Evolutionary conservation across 208 protist species (phyloP), one percentile per base, ranked within the genome.

Genomic region (Acanthamoeba royreba): DNA sequence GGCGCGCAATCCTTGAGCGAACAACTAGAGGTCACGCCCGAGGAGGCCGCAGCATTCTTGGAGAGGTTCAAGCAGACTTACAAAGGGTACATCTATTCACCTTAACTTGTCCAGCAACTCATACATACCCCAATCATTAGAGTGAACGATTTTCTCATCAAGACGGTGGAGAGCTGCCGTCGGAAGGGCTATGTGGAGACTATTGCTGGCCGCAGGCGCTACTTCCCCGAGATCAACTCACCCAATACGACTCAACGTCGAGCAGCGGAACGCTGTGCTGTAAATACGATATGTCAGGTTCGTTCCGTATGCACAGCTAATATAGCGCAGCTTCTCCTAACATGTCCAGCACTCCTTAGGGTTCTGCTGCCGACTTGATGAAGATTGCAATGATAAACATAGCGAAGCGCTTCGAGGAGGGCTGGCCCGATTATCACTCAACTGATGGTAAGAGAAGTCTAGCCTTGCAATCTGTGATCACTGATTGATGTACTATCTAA

Each of bases 381-480:
- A 90, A 90, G 83, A 66, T 90, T 17, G 83, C 83, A 3, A 90
- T 90, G 83, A 66, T 90, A 42, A 90, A 90, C 83, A 90, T 90
- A 31, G 47, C 43, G 47, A 58, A 63, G n/a, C 17, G 28, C 28
- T 90, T 90, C 31, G 83, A 55, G 47, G 40, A 46, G 35, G 40
- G 53, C 28, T 90, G 83, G 83, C 7, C 7, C 8, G 43, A 25
- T 38, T 58, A 90, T 49, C 35, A 66, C 53, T 7, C 25, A 4
- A 2, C 19, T 19, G 72, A 83, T 47, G 72, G 72, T 53, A 49
- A 35, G 40, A 2, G 2, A 61, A 61, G 19, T 61, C 22, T 22
- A 28, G 52, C n/a, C n/a, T n/a, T n/a, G n/a, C n/a, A n/a, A n/a
- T n/a, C n/a, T n/a, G n/a, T n/a, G n/a, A n/a, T n/a, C n/a, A n/a